phyloP scores from a whole-genome alignment of 345 rosid genomes.

The Orychophragmus violaceus region DNA sequence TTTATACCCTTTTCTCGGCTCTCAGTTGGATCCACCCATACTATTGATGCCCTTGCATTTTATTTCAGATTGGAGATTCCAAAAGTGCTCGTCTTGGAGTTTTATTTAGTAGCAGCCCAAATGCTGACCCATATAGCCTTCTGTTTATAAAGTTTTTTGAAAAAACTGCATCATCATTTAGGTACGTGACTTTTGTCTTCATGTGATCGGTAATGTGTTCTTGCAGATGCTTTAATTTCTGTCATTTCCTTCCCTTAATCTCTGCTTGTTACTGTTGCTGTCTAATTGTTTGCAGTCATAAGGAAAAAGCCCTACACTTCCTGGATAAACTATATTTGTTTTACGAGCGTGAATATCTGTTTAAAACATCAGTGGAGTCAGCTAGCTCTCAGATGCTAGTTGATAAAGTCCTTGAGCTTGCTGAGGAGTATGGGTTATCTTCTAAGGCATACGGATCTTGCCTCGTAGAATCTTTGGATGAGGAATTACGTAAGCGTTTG shows the following conservation, averaged over 20 bases:
- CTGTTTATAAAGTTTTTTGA: slow-evolving; percentile 66
- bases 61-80: slow-evolving; percentile 78
- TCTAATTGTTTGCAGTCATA: slow-evolving; percentile 52
- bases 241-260: slow-evolving; percentile 11
- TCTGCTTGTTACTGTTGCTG: slow-evolving; percentile 14
- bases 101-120: slow-evolving; percentile 49
- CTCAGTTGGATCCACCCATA: slow-evolving; percentile 3
- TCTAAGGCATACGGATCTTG: slow-evolving; percentile 50
- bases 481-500: slow-evolving; percentile 40
- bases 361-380: slow-evolving; percentile 42
- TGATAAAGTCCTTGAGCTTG: slow-evolving; percentile 72
- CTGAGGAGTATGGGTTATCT: slow-evolving; percentile 66
- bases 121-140: slow-evolving; percentile 48
- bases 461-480: slow-evolving; percentile 44
- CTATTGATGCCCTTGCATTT: slow-evolving; percentile 27
- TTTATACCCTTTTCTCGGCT: background rate
- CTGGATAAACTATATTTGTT: slow-evolving; percentile 70
- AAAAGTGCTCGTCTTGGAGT: slow-evolving; percentile 81
- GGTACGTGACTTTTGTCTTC: slow-evolving; percentile 45
- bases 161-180: slow-evolving; percentile 57
- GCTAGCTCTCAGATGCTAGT: slow-evolving; percentile 46
- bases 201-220: slow-evolving; percentile 11
- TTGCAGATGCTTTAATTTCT: too few relatives aligned
- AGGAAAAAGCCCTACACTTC: slow-evolving; percentile 61
- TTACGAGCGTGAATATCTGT: slow-evolving; percentile 56